These are phyloP conservation scores for Polyporus arcularius DNA, from an alignment of 768 basidiomycete genomes.

Conservation along the genomic window DNA sequence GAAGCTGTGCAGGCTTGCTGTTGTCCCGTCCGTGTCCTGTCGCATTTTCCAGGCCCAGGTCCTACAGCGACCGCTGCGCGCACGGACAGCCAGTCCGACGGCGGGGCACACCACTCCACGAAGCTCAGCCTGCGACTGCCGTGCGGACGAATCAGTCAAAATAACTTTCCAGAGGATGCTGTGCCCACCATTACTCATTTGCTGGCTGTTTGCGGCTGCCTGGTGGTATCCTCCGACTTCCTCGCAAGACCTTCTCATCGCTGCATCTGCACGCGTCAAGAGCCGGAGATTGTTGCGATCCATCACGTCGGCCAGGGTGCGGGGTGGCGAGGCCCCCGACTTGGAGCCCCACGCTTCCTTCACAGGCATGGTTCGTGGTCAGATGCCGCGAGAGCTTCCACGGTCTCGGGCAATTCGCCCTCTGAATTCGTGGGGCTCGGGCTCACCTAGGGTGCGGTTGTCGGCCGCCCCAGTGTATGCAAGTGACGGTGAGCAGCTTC, in stretches of 20 bases:
- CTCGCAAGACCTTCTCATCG: constrained; percentile 10
- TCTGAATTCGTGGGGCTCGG: background rate
- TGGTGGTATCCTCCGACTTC: constrained; percentile 6
- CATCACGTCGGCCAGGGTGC: constrained; percentile 5
- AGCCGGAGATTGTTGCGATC: constrained; percentile 20
- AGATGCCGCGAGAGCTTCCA: background rate
- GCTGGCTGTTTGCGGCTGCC: constrained; percentile 1
- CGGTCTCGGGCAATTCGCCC: constrained; percentile 1
- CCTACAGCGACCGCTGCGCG: background rate
- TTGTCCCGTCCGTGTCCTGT: background rate
- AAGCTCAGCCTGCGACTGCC: constrained; percentile 4
- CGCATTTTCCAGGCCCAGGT: background rate
- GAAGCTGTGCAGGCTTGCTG: constrained; percentile 10
- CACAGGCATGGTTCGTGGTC: background rate
- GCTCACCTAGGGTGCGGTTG: background rate
- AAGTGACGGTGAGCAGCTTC: background rate
- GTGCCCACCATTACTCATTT: constrained; percentile 11
- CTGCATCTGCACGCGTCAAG: constrained; percentile 8
- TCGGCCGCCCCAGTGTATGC: background rate
- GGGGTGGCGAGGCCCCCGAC: background rate
- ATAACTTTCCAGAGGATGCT: constrained; percentile 11
- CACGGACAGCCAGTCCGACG: too few species aligned
- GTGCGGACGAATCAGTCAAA: constrained; percentile 17
- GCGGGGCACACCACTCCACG: background rate
- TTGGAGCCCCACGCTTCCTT: constrained; percentile 7